phyloP scores from a whole-genome alignment of 2,329 filamentous ascomycete species.

The Phialocephala sp. region DNA sequence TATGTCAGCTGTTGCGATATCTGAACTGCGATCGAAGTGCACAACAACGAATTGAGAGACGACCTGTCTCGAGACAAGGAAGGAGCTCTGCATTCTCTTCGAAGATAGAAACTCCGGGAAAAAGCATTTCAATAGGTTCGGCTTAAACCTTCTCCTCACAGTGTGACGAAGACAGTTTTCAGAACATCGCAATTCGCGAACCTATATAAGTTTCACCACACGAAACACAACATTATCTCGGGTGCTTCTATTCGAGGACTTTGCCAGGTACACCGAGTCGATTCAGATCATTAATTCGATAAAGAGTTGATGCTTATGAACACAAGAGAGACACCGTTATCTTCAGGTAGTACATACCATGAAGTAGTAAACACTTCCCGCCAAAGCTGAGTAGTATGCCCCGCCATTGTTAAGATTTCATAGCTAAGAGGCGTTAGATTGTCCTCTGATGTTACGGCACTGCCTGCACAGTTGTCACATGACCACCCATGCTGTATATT shows the following conservation, averaged over 20 bases:
- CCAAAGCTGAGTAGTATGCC: no score
- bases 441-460: no score
- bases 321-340: background rate
- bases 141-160: background rate
- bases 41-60: background rate
- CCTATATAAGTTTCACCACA: background rate
- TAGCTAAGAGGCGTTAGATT: no score
- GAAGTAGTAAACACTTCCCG: no score
- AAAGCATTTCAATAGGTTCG: no score
- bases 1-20: background rate
- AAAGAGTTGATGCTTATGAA: background rate
- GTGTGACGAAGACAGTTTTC: background rate
- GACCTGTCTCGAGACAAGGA: no score
- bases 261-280: background rate
- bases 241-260: background rate
- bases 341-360: background rate
- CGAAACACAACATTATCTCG: constrained; percentile 1
- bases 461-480: no score
- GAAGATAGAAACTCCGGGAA: background rate
- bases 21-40: background rate
- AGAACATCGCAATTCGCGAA: background rate
- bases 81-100: no score
- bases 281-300: background rate
- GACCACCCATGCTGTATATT: no score
- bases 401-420: no score